Conservation (phyloP, 805 yeast genomes). For the Spathaspora sp. region DNA sequence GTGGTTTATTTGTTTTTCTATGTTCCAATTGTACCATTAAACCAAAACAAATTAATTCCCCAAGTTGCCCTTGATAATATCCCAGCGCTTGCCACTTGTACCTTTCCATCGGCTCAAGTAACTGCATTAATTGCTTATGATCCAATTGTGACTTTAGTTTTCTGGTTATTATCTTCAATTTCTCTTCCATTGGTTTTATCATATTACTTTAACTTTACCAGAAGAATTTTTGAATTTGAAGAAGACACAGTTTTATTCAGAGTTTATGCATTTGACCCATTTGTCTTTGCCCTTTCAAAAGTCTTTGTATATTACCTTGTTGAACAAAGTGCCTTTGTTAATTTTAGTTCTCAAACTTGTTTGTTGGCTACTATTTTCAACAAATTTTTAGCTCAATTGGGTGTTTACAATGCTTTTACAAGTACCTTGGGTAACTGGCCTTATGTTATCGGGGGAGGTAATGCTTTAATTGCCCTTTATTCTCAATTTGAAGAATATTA, state of each 20-base stretch:
- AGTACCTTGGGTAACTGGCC: conserved; percentile 45
- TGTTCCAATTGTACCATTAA: conserved; percentile 33
- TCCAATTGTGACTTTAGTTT: conserved; percentile 26
- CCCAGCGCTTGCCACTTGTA: conserved; percentile 16
- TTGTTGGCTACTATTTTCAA: conserved; percentile 24
- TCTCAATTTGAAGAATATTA: conserved; percentile 47
- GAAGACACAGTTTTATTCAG: conserved; percentile 31
- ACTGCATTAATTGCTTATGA: conserved; percentile 25
- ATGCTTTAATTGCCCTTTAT: conserved; percentile 46
- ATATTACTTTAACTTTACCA: conserved; percentile 51
- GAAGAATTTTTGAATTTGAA: conserved; percentile 33
- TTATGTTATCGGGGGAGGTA: conserved; percentile 43
- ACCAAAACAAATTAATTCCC: conserved; percentile 32
- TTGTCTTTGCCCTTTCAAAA: conserved; percentile 48
- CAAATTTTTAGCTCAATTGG: conserved; percentile 31
- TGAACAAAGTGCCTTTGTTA: conserved; percentile 27
- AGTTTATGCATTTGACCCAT: conserved; percentile 49
- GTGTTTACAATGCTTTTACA: conserved; percentile 34
- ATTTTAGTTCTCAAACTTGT: conserved; percentile 21
- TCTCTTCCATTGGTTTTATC: conserved; percentile 40
- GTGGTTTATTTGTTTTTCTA: conserved; percentile 27
- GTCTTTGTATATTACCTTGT: conserved; percentile 39
- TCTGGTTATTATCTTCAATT: conserved; percentile 42
- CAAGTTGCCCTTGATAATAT: conserved; percentile 32
- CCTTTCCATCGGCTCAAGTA: conserved; percentile 32